Percentiles rank a stretch among this genome's conserved stretches.
Conservation (phyloP, 345 rosid species). For the Citrus maxima region DNA sequence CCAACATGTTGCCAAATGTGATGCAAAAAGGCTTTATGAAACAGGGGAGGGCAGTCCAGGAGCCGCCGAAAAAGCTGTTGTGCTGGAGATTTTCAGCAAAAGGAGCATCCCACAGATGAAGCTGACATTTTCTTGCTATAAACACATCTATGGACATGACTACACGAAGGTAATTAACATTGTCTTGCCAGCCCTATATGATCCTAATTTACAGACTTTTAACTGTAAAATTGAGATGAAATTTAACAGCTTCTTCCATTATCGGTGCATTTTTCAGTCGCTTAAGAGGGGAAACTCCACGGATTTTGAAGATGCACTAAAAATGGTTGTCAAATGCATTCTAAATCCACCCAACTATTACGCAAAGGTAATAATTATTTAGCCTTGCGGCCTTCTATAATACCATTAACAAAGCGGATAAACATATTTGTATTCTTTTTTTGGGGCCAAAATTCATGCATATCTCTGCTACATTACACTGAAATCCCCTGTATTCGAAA, state of each 20-base stretch:
- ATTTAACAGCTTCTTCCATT: neutral
- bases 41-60: constrained; percentile 52
- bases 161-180: constrained; percentile 44
- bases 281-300: constrained; percentile 31
- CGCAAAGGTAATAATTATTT: constrained; percentile 42
- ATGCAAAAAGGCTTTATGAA: constrained; percentile 52
- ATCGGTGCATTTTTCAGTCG: constrained; percentile 22
- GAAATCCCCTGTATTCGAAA: neutral
- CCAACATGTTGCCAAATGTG: constrained; percentile 55
- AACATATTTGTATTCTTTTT: neutral
- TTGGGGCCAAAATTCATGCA: neutral
- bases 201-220: neutral
- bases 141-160: constrained; percentile 59
- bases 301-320: constrained; percentile 44
- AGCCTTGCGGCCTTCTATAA: neutral
- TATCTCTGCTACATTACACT: neutral
- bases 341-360: constrained; percentile 39
- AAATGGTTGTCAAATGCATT: constrained; percentile 50
- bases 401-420: too few species aligned
- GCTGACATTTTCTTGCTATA: constrained; percentile 55
- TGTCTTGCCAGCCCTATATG: neutral
- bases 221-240: neutral
- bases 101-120: constrained; percentile 61
- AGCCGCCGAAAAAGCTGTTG: constrained; percentile 43
- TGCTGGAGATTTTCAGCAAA: constrained; percentile 65